Evolutionary conservation across 148 eudicot species (phyloP).

Genomic region (Rhododendron henanense): DNA sequence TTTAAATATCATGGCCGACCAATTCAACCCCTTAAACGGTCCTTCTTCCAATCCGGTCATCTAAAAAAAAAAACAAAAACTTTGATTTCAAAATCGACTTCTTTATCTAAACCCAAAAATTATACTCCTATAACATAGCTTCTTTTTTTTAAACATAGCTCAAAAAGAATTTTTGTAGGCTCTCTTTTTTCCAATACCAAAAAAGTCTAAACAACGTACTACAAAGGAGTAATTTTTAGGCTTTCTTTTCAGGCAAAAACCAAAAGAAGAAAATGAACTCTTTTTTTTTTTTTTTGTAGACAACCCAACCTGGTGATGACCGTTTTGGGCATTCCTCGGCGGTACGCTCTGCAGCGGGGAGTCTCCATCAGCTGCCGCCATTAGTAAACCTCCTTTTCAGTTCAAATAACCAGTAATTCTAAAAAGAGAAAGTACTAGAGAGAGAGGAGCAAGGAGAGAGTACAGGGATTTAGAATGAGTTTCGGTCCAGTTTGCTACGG

Average conservation of each 20-base stretch:
- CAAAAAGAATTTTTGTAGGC: not conserved
- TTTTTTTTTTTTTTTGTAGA: not conserved
- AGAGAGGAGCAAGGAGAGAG: not conserved
- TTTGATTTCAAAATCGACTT: not conserved
- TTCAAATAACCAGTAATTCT: not conserved
- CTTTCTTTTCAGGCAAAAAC: not conserved
- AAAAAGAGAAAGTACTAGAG: slow-evolving; percentile 6
- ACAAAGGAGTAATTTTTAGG: not conserved
- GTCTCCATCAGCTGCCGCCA: slow-evolving; percentile 71
- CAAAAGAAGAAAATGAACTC: not conserved
- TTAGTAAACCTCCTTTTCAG: slow-evolving; percentile 19
- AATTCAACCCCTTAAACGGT: not conserved
- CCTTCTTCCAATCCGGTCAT: not conserved
- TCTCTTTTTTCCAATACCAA: not conserved
- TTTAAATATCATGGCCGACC: not conserved
- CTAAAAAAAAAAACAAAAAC: not conserved
- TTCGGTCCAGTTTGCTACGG: not conserved
- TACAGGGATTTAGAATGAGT: not conserved
- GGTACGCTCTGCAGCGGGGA: slow-evolving; percentile 58
- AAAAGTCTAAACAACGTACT: not conserved
- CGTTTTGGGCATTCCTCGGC: slow-evolving; percentile 52
- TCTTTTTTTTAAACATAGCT: not conserved
- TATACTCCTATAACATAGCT: not conserved
- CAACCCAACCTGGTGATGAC: slow-evolving; percentile 62
- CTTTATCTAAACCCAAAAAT: not conserved